Evolutionary conservation across 345 rosid species (phyloP).

Genomic region (Passiflora organensis): DNA sequence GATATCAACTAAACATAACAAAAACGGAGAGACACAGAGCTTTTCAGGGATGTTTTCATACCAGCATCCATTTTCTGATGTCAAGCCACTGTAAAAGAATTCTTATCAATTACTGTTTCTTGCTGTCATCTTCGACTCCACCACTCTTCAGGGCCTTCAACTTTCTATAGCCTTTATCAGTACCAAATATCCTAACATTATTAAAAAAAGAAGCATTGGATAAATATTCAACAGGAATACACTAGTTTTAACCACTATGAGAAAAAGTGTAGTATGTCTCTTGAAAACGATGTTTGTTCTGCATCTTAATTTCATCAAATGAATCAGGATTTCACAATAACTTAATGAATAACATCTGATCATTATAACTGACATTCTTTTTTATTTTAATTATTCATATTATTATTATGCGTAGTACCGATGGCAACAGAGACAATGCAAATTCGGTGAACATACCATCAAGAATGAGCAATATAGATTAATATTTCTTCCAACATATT

Average conservation of each 20-base stretch:
- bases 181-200: conserved; percentile 78
- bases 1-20: conserved; percentile 18
- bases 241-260: not conserved
- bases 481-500: too few relatives aligned
- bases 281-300: too few relatives aligned
- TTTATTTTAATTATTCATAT: too few relatives aligned
- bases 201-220: not conserved
- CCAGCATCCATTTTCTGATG: conserved; percentile 20
- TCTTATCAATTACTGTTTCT: conserved; percentile 20
- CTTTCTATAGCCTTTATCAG: conserved; percentile 90
- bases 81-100: conserved; percentile 22
- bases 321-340: too few relatives aligned
- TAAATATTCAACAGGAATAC: not conserved
- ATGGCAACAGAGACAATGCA: too few relatives aligned
- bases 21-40: conserved; percentile 20
- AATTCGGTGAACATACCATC: too few relatives aligned
- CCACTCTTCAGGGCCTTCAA: conserved; percentile 59
- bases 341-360: too few relatives aligned
- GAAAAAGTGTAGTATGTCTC: not conserved
- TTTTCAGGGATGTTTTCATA: conserved; percentile 12
- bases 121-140: conserved; percentile 27
- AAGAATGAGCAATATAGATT: too few relatives aligned
- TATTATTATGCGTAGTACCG: too few relatives aligned
- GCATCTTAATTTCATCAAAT: too few relatives aligned
- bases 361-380: too few relatives aligned